phyloP scores from a whole-genome alignment of 2,329 filamentous ascomycete genomes.

The Trichophyton schoenleinii region DNA sequence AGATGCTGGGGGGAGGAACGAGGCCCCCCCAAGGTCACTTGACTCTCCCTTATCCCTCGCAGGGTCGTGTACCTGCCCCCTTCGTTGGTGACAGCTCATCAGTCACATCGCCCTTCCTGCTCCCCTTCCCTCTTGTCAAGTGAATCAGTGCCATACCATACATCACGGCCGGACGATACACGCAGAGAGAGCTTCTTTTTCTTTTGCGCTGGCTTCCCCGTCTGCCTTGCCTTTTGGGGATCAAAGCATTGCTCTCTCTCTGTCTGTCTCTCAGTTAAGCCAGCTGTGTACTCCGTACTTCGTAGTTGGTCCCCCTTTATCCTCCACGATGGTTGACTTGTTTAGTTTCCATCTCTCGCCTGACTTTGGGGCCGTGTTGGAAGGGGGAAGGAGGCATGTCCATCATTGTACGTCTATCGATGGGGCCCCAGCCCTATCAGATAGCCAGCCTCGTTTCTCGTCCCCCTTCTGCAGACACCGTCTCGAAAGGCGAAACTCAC shows the following conservation, averaged over 20 bases:
- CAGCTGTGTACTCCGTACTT: no score
- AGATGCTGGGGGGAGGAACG: neutral
- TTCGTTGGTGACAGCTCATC: constrained; percentile 2
- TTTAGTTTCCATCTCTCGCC: neutral
- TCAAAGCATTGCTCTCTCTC: neutral
- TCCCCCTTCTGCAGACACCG: neutral
- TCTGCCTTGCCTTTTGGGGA: neutral
- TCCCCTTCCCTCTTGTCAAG: neutral
- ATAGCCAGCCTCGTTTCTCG: neutral
- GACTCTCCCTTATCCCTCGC: neutral
- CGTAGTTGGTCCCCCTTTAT: no score
- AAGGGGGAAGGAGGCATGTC: neutral
- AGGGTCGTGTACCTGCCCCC: neutral
- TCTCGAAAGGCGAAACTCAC: neutral
- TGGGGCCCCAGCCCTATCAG: neutral
- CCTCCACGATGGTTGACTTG: neutral
- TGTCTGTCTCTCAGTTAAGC: no score
- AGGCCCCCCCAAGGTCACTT: neutral
- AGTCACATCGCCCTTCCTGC: neutral
- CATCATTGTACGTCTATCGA: neutral
- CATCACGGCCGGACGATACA: neutral
- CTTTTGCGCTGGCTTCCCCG: neutral
- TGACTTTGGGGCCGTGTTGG: neutral
- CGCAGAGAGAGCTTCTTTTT: neutral
- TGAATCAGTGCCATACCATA: neutral